Evolutionary conservation across 768 basidiomycete species (phyloP).

Genomic region (Panellus pusillus): DNA sequence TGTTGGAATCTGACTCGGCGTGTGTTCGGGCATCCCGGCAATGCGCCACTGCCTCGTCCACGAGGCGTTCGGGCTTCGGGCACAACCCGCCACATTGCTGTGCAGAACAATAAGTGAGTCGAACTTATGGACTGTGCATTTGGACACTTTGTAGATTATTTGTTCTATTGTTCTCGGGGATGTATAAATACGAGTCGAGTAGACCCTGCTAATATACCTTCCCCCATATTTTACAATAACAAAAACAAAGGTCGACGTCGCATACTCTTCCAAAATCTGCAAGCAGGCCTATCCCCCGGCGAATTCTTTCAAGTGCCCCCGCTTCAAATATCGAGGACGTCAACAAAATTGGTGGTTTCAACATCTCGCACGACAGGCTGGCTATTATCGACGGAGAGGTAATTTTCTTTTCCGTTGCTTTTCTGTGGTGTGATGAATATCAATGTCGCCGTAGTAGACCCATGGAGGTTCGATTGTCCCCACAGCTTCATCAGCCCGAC

Average conservation of each 20-base stretch:
- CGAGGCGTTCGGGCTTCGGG: too few relatives aligned
- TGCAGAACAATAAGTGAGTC: too few relatives aligned
- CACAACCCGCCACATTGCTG: too few relatives aligned
- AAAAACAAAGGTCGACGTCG: slow-evolving; percentile 56
- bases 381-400: slow-evolving; percentile 15
- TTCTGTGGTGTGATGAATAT: neutral
- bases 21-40: too few relatives aligned
- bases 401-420: slow-evolving; percentile 2
- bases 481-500: slow-evolving; percentile 14
- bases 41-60: too few relatives aligned
- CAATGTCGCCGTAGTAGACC: slow-evolving; percentile 7
- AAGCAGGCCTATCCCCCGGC: slow-evolving; percentile 14
- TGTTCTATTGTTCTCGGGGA: too few relatives aligned
- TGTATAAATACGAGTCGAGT: too few relatives aligned
- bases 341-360: slow-evolving; percentile 15
- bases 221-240: too few relatives aligned
- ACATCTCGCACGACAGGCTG: slow-evolving; percentile 16
- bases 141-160: too few relatives aligned
- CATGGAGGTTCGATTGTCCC: slow-evolving; percentile 16
- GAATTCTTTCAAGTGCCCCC: slow-evolving; percentile 14
- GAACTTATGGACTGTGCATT: too few relatives aligned
- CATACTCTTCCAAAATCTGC: slow-evolving; percentile 25
- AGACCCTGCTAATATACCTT: too few relatives aligned
- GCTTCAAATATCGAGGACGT: slow-evolving; percentile 12
- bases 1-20: too few relatives aligned